phyloP scores from a whole-genome alignment of 306 rosid genomes.

The Datisca glomerata region DNA sequence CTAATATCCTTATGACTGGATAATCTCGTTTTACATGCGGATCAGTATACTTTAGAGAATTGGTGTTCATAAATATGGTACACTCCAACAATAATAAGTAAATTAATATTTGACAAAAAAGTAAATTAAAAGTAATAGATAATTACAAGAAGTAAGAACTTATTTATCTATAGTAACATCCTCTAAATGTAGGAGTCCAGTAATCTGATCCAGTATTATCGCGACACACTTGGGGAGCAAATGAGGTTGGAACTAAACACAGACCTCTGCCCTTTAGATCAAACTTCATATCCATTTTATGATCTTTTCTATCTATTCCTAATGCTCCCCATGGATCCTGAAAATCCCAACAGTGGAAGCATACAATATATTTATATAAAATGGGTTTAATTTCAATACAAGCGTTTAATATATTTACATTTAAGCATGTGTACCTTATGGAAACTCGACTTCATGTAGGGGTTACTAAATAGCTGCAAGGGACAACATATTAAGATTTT shows the following conservation, averaged over 20 bases:
- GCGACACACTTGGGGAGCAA: conserved; percentile 61
- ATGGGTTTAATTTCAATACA: too few relatives aligned
- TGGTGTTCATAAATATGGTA: too few relatives aligned
- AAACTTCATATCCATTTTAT: conserved; percentile 30
- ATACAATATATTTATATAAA: not conserved
- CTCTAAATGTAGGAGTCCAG: conserved; percentile 93
- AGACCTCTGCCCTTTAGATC: conserved; percentile 78
- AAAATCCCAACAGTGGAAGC: not conserved
- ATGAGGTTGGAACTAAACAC: conserved; percentile 79
- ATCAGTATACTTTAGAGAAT: too few relatives aligned
- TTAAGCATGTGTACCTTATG: conserved; percentile 34
- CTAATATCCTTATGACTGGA: too few relatives aligned
- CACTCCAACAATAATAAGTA: too few relatives aligned
- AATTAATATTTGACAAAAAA: too few relatives aligned
- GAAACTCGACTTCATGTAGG: conserved; percentile 59
- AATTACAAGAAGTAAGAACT: too few relatives aligned
- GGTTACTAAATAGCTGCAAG: conserved; percentile 64
- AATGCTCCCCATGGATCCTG: conserved; percentile 75
- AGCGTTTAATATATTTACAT: not conserved
- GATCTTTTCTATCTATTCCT: conserved; percentile 46
- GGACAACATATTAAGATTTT: not conserved
- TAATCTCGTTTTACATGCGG: too few relatives aligned
- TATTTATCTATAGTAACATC: conserved; percentile 75
- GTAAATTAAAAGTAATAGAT: too few relatives aligned
- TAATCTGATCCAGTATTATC: conserved; percentile 79